Conservation (phyloP, 192 early-diverging fungal genomes). For the Coemansia sp. region DNA sequence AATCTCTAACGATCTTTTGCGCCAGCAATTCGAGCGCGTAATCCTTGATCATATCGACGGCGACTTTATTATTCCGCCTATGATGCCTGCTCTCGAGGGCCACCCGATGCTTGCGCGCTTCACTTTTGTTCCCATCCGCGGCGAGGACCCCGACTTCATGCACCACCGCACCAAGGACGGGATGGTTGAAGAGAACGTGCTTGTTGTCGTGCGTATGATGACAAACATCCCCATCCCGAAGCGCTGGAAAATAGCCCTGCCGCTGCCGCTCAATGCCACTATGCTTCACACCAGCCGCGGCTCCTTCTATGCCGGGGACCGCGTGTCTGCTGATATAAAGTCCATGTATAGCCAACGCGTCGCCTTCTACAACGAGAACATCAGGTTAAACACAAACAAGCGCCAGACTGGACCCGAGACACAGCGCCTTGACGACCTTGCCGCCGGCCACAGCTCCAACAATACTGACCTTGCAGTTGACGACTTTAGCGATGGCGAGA, state of each 20-base stretch:
- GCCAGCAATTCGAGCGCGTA: slow-evolving; percentile 47
- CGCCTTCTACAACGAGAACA: slow-evolving; percentile 50
- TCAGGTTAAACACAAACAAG: slow-evolving; percentile 34
- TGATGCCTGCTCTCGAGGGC: slow-evolving; percentile 20
- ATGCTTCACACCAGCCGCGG: slow-evolving; percentile 52
- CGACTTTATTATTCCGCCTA: slow-evolving; percentile 41
- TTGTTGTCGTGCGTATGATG: slow-evolving; percentile 39
- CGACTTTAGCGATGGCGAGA: slow-evolving; percentile 37
- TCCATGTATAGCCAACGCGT: slow-evolving; percentile 42
- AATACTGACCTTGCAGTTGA: slow-evolving; percentile 6
- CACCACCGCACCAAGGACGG: slow-evolving; percentile 50
- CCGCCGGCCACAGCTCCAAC: slow-evolving; percentile 44
- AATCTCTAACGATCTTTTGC: slow-evolving; percentile 32
- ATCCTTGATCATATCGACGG: slow-evolving; percentile 50
- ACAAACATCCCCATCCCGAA: slow-evolving; percentile 46
- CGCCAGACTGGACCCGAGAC: slow-evolving; percentile 23
- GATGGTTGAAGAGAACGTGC: slow-evolving; percentile 40
- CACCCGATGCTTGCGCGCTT: slow-evolving; percentile 46
- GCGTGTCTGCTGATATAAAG: slow-evolving; percentile 46
- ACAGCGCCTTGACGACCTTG: slow-evolving; percentile 39
- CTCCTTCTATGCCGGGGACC: slow-evolving; percentile 39
- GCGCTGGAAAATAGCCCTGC: slow-evolving; percentile 47
- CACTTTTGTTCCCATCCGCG: slow-evolving; percentile 45
- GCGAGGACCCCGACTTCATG: slow-evolving; percentile 41
- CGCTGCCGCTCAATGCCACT: slow-evolving; percentile 30